phyloP scores from a whole-genome alignment of 306 rosid species.

The Sophora flavescens region DNA sequence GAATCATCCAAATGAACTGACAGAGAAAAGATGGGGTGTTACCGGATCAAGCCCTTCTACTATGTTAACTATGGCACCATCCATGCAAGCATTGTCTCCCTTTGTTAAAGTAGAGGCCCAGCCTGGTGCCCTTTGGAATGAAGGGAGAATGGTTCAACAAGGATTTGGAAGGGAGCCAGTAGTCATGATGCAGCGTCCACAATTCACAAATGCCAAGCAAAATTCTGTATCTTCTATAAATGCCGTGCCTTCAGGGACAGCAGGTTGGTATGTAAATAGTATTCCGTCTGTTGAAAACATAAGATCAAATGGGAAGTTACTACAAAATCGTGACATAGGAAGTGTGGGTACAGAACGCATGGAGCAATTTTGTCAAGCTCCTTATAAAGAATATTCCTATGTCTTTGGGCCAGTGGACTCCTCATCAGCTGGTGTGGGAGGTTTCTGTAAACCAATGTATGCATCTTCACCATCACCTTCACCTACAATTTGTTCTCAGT shows the following conservation, averaged over 20 bases:
- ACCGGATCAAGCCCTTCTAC: constrained; percentile 62
- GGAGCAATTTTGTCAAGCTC: constrained; percentile 68
- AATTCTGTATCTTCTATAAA: constrained; percentile 54
- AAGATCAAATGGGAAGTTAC: constrained; percentile 62
- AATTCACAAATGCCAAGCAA: constrained; percentile 61
- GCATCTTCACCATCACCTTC: constrained; percentile 50
- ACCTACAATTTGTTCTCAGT: constrained; percentile 37
- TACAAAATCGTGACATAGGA: constrained; percentile 52
- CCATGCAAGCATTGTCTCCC: constrained; percentile 59
- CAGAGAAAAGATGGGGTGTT: constrained; percentile 70
- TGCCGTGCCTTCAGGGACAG: constrained; percentile 60
- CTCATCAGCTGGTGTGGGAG: constrained; percentile 50
- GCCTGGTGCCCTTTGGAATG: constrained; percentile 53
- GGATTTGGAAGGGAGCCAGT: constrained; percentile 69
- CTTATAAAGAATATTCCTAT: constrained; percentile 47
- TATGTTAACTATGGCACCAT: constrained; percentile 56
- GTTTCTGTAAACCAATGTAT: constrained; percentile 60
- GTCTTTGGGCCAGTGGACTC: constrained; percentile 51
- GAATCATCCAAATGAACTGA: constrained; percentile 54
- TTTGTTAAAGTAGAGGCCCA: constrained; percentile 56
- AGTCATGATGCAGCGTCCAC: constrained; percentile 74
- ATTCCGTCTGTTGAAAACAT: constrained; percentile 47
- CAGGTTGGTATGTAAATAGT: constrained; percentile 63
- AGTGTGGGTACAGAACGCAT: constrained; percentile 14
- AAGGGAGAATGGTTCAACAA: constrained; percentile 58